phyloP scores from a whole-genome alignment of 1,284 basidiomycete species.

The Cryptococcus sp. region DNA sequence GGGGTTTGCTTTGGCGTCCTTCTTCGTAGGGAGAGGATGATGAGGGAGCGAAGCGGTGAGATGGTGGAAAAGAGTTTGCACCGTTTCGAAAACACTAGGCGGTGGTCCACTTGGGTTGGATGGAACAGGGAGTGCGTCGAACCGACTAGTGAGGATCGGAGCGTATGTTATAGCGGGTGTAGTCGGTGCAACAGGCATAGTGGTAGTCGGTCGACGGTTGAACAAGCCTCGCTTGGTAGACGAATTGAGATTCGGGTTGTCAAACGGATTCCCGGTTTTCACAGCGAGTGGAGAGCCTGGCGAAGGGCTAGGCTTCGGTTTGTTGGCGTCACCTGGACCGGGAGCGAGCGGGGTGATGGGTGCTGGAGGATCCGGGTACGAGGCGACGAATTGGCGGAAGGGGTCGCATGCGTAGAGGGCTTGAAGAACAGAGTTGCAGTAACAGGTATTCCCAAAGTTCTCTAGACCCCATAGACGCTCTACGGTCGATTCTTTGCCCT shows the following conservation, averaged over 20 bases:
- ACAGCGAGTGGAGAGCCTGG: slow-evolving; percentile 15
- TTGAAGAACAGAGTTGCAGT: slow-evolving; percentile 96
- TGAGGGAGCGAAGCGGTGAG: slow-evolving; percentile 51
- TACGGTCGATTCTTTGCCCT: slow-evolving; percentile 28
- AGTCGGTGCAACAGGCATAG: background rate
- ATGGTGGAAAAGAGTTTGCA: slow-evolving; percentile 81
- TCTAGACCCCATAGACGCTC: slow-evolving; percentile 70
- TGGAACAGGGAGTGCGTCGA: slow-evolving; percentile 1
- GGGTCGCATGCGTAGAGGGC: slow-evolving; percentile 85
- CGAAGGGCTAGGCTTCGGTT: slow-evolving; percentile 6
- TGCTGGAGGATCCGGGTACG: slow-evolving; percentile 48
- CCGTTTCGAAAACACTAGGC: slow-evolving; percentile 76
- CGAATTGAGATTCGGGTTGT: slow-evolving; percentile 14
- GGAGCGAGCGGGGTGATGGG: slow-evolving; percentile 42
- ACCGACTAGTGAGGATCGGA: slow-evolving; percentile 4
- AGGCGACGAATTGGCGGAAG: slow-evolving; percentile 67
- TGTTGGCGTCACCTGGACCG: slow-evolving; percentile 19
- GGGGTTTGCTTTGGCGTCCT: slow-evolving; percentile 18
- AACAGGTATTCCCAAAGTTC: slow-evolving; percentile 87
- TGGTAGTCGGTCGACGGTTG: slow-evolving; percentile 3
- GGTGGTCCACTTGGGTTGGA: slow-evolving; percentile 57
- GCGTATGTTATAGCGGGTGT: background rate
- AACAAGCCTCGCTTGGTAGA: slow-evolving; percentile 3
- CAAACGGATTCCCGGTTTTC: slow-evolving; percentile 25
- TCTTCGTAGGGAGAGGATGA: slow-evolving; percentile 37